Conservation (phyloP, 768 basidiomycete genomes). For the Boletus huronensis region DNA sequence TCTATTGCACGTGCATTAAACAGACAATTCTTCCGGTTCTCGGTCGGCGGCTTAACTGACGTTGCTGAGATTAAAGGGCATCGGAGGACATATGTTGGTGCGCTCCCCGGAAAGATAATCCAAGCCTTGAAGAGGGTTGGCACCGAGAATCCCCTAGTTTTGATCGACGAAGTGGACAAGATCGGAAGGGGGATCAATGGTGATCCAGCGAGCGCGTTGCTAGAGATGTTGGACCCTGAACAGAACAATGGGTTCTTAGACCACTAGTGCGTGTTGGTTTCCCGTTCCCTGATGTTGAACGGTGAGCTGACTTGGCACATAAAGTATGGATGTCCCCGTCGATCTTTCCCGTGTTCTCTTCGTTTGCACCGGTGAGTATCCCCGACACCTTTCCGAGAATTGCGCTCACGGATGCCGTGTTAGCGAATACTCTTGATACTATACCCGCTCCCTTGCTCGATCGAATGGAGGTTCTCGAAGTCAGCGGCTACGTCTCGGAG, state of each 20-base stretch:
- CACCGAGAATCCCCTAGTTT: slow-evolving; percentile 89
- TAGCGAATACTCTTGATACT: slow-evolving; percentile 89
- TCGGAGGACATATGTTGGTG: slow-evolving; percentile 93
- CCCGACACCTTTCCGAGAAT: neutral
- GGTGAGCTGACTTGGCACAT: slow-evolving; percentile 2
- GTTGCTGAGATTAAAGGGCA: slow-evolving; percentile 99
- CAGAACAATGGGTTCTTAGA: slow-evolving; percentile 94
- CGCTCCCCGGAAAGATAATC: slow-evolving; percentile 91
- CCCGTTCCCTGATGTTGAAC: neutral
- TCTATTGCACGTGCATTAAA: slow-evolving; percentile 89
- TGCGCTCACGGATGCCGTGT: slow-evolving; percentile 3
- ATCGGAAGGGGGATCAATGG: slow-evolving; percentile 89
- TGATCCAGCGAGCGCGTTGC: slow-evolving; percentile 84
- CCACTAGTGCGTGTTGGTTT: slow-evolving; percentile 70
- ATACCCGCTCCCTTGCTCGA: slow-evolving; percentile 93
- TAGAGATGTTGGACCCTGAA: slow-evolving; percentile 94
- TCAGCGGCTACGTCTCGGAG: slow-evolving; percentile 91
- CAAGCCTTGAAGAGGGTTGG: slow-evolving; percentile 91
- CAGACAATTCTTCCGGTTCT: slow-evolving; percentile 94
- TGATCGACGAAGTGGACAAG: slow-evolving; percentile 97
- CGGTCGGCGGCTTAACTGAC: slow-evolving; percentile 93
- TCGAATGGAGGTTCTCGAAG: slow-evolving; percentile 95
- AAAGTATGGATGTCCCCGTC: slow-evolving; percentile 94
- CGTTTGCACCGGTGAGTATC: slow-evolving; percentile 74
- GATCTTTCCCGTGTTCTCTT: slow-evolving; percentile 95